These are phyloP conservation scores for Podospora didyma DNA, from an alignment of 495 filamentous ascomycete species.

Conservation along the genomic window DNA sequence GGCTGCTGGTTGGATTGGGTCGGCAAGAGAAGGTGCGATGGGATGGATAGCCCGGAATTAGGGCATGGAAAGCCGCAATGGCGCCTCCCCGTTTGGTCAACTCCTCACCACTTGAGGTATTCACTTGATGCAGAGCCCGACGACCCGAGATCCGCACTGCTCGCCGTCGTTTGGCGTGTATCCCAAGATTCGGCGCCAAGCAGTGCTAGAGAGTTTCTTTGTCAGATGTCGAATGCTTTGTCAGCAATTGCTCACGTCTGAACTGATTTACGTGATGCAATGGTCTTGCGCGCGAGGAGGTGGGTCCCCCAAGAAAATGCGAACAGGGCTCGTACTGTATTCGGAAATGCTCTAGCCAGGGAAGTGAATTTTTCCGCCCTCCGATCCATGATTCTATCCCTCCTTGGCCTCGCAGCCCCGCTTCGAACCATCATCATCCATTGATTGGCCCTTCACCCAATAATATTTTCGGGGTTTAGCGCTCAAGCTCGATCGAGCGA, in stretches of 20 bases:
- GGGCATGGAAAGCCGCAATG: conserved; percentile 1
- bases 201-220: conserved; percentile 5
- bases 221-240: conserved; percentile 18
- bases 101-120: no score
- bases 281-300: no score
- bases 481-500: no score
- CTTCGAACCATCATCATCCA: not conserved
- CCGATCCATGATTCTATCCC: not conserved
- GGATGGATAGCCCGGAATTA: no score
- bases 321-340: not conserved
- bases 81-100: not conserved
- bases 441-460: no score
- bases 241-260: conserved; percentile 4
- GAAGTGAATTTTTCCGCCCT: not conserved
- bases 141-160: not conserved
- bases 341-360: not conserved
- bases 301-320: no score
- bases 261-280: no score
- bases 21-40: no score
- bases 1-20: no score
- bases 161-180: not conserved
- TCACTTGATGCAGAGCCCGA: not conserved
- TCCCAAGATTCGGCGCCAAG: not conserved
- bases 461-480: no score
- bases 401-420: not conserved